Evolutionary conservation across 2,329 filamentous ascomycete genomes (phyloP), one percentile per base, ranked within the genome.

Genomic region (Mariannaea sp.): DNA sequence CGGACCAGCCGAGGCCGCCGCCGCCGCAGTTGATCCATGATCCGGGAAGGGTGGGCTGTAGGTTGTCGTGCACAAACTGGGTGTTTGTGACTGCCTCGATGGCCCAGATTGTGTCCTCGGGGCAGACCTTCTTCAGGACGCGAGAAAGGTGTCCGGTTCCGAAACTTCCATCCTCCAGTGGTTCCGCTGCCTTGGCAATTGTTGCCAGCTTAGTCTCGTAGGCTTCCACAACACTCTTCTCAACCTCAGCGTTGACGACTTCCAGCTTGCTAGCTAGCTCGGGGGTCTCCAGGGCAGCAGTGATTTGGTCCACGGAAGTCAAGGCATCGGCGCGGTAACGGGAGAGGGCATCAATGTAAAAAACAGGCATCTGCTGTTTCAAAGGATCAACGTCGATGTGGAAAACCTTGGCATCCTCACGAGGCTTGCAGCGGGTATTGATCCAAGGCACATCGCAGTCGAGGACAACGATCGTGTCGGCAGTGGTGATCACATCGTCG

Each of bases 401-500:
- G 71, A 82, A 86, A 49, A 88, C 73, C 56, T 75, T 77, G 16
- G 80, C 80, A 13, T 78, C 75, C 2, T 74, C 69, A 1, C 70
- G 70, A 0, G 85, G 85, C 58, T 77, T 77, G 70, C 82, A 85
- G 13, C 85, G 84, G 0, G 90, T 94, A n/a, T 87, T 86, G 49
- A 97, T 92, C 91, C 92, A 97, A 0, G 92, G 92, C 0, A 96
- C 91, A 67, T 97, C 92, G 59, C 91, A 95, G 71, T 97, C 89
- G 19, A 96, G 68, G 2, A 96, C 87, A 1, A 97, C 61, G 54
- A 97, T 95, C 9, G 91, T 83, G 69, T 97, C 93, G 0, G 92
- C 90, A 0, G 84, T 84, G 53, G 79, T 81, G 68, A 96, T 89
- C 35, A 80, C 78, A 2, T 89, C 84, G 45, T 96, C 88, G 3